Evolutionary conservation across 1,139 yeast genomes (phyloP).

Genomic region (Pichia sp.): DNA sequence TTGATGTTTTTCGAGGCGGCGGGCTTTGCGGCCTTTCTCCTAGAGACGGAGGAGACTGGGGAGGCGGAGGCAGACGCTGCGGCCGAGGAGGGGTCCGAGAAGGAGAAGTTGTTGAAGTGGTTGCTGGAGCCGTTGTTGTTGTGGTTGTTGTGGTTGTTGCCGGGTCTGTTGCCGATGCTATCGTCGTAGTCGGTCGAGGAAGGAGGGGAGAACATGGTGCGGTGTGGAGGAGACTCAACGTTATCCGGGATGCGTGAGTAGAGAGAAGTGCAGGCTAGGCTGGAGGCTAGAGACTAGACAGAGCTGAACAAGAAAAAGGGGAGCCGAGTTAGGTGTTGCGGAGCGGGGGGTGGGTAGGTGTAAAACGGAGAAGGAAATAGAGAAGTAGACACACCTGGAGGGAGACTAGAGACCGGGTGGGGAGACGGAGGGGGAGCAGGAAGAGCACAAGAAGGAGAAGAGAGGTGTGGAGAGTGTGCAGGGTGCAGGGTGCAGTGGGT

Average conservation of each 20-base stretch:
- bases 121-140: not conserved
- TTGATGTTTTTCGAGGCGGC: not conserved
- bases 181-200: not conserved
- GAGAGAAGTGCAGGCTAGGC: too few relatives aligned
- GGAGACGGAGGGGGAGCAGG: too few relatives aligned
- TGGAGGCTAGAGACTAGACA: too few relatives aligned
- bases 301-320: too few relatives aligned
- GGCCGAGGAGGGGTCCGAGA: not conserved
- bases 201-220: conserved; percentile 4
- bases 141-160: not conserved
- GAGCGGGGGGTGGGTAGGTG: too few relatives aligned
- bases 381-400: too few relatives aligned
- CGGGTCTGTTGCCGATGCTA: not conserved
- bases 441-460: too few relatives aligned
- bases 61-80: not conserved
- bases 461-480: too few relatives aligned
- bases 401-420: too few relatives aligned
- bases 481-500: too few relatives aligned
- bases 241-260: not conserved
- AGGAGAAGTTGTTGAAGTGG: not conserved
- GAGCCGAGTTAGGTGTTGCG: too few relatives aligned
- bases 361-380: too few relatives aligned
- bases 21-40: not conserved
- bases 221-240: not conserved
- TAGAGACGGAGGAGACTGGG: not conserved